phyloP scores from a whole-genome alignment of 371 early-diverging fungal genomes.

The Apophysomyces sp. region DNA sequence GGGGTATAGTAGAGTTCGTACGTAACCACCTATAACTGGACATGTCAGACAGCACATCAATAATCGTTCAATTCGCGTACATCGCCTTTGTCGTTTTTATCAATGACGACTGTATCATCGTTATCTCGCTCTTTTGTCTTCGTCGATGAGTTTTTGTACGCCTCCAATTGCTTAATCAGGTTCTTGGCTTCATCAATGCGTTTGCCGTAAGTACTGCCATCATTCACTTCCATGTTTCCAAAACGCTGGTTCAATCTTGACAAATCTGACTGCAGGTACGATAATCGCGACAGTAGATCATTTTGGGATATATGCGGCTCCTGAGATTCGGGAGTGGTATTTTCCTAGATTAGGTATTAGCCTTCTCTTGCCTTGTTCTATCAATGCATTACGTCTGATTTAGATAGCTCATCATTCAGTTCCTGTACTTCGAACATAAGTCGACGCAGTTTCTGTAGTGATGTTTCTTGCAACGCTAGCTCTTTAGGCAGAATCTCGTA shows the following conservation, averaged over 20 bases:
- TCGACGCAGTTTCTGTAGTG: constrained; percentile 74
- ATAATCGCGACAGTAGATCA: constrained; percentile 66
- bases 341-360: no score
- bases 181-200: constrained; percentile 55
- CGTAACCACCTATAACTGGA: constrained; percentile 54
- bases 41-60: neutral
- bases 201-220: constrained; percentile 25
- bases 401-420: constrained; percentile 68
- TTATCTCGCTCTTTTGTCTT: constrained; percentile 11
- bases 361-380: neutral
- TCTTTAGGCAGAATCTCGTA: constrained; percentile 66
- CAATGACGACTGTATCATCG: constrained; percentile 22
- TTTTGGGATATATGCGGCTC: constrained; percentile 42
- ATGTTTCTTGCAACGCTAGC: constrained; percentile 64
- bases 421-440: constrained; percentile 84
- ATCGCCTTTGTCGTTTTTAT: constrained; percentile 39
- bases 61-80: constrained; percentile 17
- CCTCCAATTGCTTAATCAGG: constrained; percentile 65
- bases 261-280: constrained; percentile 68
- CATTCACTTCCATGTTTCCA: constrained; percentile 22
- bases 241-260: constrained; percentile 54
- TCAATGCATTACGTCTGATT: constrained; percentile 38
- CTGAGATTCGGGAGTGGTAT: constrained; percentile 6
- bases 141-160: constrained; percentile 45
- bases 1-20: constrained; percentile 82